phyloP scores from a whole-genome alignment of 805 yeast species.

The Kregervanrija fluxuum region DNA sequence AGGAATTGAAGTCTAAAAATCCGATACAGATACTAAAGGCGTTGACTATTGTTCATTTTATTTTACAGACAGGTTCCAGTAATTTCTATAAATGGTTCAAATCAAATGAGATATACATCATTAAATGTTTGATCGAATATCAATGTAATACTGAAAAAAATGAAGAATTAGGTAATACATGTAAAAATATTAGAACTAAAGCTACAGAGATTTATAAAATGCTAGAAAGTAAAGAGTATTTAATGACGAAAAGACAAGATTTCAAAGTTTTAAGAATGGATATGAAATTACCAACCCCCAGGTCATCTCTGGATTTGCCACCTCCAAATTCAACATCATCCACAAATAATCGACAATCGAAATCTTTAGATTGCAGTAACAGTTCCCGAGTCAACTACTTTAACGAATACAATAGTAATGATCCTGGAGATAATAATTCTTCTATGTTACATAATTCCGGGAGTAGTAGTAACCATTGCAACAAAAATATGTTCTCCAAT shows the following conservation, averaged over 20 bases:
- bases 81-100: conserved; percentile 43
- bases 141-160: conserved; percentile 19
- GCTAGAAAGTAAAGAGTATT: conserved; percentile 26
- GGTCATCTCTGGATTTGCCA: conserved; percentile 20
- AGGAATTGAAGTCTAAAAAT: conserved; percentile 31
- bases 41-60: conserved; percentile 43
- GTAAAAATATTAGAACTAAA: conserved; percentile 32
- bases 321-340: background rate
- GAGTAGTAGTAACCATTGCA: too few species aligned
- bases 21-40: conserved; percentile 41
- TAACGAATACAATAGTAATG: background rate
- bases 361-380: background rate
- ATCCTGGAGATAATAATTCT: too few species aligned
- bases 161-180: conserved; percentile 15
- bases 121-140: conserved; percentile 24
- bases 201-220: conserved; percentile 28
- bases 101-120: conserved; percentile 28
- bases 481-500: too few species aligned
- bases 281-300: conserved; percentile 28
- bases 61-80: conserved; percentile 46
- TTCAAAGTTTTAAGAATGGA: conserved; percentile 34
- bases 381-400: too few species aligned
- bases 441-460: too few species aligned
- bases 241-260: conserved; percentile 34
- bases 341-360: conserved; percentile 8